Evolutionary conservation across 2,329 filamentous ascomycete species (phyloP).

Genomic region (Pseudopyricularia cyperi): DNA sequence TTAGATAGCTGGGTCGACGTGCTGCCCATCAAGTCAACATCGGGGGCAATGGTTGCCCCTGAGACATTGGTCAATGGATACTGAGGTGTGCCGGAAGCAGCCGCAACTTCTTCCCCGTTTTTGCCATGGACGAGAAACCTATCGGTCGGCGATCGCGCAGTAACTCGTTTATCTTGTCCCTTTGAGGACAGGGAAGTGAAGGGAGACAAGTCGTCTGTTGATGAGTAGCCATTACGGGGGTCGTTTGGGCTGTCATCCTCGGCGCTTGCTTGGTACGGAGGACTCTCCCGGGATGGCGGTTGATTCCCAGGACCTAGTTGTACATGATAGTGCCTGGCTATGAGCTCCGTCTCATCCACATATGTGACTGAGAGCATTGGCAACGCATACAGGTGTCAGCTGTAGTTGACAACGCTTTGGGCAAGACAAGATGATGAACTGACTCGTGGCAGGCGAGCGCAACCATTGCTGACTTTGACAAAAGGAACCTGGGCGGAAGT

Average conservation of each 20-base stretch:
- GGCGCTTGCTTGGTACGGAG: not conserved
- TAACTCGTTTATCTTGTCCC: not conserved
- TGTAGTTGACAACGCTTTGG: not conserved
- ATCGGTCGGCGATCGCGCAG: slow-evolving; percentile 13
- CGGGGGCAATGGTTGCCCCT: not conserved
- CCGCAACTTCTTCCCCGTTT: not conserved
- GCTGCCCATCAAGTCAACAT: not conserved
- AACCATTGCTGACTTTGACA: slow-evolving; percentile 19
- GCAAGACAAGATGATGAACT: slow-evolving; percentile 5
- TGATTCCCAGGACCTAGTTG: not conserved
- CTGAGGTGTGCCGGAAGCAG: not conserved
- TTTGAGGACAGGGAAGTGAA: not conserved
- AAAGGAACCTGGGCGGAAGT: slow-evolving; percentile 11
- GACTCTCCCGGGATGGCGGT: not conserved
- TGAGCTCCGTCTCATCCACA: slow-evolving; percentile 2
- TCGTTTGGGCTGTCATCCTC: slow-evolving; percentile 3
- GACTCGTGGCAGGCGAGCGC: slow-evolving; percentile 14
- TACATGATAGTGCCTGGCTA: not conserved
- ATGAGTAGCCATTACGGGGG: not conserved
- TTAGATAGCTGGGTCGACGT: not conserved
- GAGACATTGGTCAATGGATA: not conserved
- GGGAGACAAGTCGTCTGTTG: not conserved
- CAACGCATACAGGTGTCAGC: not conserved
- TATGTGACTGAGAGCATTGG: not conserved
- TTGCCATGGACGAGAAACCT: slow-evolving; percentile 16